Conservation (phyloP, 495 filamentous ascomycete genomes). For the Neurospora discreta region DNA sequence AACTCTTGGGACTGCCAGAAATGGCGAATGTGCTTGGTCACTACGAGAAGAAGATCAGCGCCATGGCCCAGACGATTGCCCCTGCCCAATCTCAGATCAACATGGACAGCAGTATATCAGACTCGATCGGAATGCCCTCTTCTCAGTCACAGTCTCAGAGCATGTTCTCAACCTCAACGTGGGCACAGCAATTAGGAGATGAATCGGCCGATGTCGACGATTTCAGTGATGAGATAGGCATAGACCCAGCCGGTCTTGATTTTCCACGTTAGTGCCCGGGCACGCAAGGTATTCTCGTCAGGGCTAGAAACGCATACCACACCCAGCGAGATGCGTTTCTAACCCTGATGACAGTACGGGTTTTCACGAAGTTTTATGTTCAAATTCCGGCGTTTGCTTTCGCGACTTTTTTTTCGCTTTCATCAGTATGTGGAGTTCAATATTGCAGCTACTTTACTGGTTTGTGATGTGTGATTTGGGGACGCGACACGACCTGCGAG, state of each 20-base stretch:
- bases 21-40: background rate
- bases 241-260: background rate
- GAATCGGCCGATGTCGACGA: background rate
- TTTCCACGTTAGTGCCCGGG: background rate
- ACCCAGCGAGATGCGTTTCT: background rate
- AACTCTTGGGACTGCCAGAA: background rate
- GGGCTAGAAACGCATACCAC: background rate
- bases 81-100: background rate
- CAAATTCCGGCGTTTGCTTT: background rate
- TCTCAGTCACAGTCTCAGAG: background rate
- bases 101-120: background rate
- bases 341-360: background rate
- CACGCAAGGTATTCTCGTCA: background rate
- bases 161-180: background rate
- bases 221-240: constrained; percentile 6
- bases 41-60: background rate
- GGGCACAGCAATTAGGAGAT: background rate
- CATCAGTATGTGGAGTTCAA: background rate
- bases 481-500: background rate
- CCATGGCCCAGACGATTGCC: background rate
- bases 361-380: background rate
- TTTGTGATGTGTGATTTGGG: background rate
- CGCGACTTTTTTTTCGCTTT: background rate
- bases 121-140: background rate
- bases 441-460: background rate